Base-by-base conservation (phyloP, 2,329 filamentous ascomycete genomes). In the Sodiomyces alkalinus region DNA sequence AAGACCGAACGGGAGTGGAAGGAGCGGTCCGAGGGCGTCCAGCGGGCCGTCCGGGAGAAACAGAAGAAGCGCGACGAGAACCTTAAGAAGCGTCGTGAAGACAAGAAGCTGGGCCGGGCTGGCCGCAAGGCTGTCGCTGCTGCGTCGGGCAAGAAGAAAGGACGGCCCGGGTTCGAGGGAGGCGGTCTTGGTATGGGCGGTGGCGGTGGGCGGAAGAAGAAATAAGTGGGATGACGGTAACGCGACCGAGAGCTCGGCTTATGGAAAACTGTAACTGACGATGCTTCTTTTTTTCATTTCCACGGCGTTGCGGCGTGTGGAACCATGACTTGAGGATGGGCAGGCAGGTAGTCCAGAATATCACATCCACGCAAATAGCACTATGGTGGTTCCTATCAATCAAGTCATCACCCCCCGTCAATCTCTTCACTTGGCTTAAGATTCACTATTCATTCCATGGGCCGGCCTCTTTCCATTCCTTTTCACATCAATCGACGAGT, bases 1-100 rank as follows among this genome's bases (percentile, higher is more conserved):
- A 92, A 90, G 71, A 92, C 81, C 48, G 82, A 83, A 51, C 77
- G 79, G 47, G 83, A 90, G 46, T 96, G 90, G 81, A 67, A 59
- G 26, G 79, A 83, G 32, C 66, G 81, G 27, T 57, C 71, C 21
- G 71, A 78, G 17, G 76, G 75, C 17, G 74, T 96, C 27, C 67
- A 71, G 39, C 78, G 80, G 53, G 63, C 79, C 27, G 79, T 80
- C 48, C 79, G 82, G 29, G 75, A 80, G 41, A 77, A 75, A 48
- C 82, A 87, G 47, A 73, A 74, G 53, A 92, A 92, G 63, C 68
- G 78, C 36, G 80, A 85, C 46, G 78, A 80, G 27, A 87, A 87
- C 49, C 58, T 87, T 38, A 62, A 64, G 43, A 78, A 80, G 55
- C 65, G 80, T 39, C 68, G 68, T 41, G 82, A 90, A 27, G 78